Conservation (phyloP, 2,329 filamentous ascomycete species). For the Exophiala lecanii-corni region DNA sequence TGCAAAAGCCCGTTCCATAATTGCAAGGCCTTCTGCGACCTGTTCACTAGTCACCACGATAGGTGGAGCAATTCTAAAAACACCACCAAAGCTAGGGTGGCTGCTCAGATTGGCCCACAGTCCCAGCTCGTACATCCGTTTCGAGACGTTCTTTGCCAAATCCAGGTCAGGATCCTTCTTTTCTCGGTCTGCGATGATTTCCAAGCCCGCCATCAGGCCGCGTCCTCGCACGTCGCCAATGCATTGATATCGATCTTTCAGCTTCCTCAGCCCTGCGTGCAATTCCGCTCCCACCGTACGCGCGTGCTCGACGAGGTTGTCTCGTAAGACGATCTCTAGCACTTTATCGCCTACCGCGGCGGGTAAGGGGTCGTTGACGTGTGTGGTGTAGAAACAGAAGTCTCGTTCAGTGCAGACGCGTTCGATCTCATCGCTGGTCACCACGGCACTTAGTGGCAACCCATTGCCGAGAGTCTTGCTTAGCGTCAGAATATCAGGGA, state of each 20-base stretch:
- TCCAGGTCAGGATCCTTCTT: slow-evolving; percentile 47
- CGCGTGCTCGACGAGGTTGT: slow-evolving; percentile 48
- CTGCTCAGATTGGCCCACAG: slow-evolving; percentile 55
- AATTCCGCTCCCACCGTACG: slow-evolving; percentile 43
- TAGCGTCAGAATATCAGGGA: slow-evolving; percentile 57
- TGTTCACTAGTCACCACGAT: slow-evolving; percentile 53
- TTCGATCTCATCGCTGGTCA: slow-evolving; percentile 53
- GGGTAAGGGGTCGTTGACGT: slow-evolving; percentile 58
- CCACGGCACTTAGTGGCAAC: slow-evolving; percentile 54
- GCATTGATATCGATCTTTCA: slow-evolving; percentile 53
- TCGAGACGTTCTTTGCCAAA: slow-evolving; percentile 46
- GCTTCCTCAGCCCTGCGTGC: slow-evolving; percentile 42
- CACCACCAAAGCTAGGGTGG: slow-evolving; percentile 51
- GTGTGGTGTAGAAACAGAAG: slow-evolving; percentile 58
- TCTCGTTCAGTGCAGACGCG: slow-evolving; percentile 44
- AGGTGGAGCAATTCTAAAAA: slow-evolving; percentile 57
- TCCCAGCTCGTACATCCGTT: slow-evolving; percentile 48
- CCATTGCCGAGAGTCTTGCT: slow-evolving; percentile 60
- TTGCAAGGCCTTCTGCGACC: slow-evolving; percentile 47
- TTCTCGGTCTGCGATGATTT: slow-evolving; percentile 50
- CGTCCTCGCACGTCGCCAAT: slow-evolving; percentile 59
- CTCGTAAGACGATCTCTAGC: slow-evolving; percentile 56
- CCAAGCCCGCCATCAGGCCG: slow-evolving; percentile 55
- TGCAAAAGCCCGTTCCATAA: slow-evolving; percentile 54
- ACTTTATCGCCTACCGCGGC: slow-evolving; percentile 59